Evolutionary conservation across 768 basidiomycete genomes (phyloP), one percentile per base, ranked within the genome.

Genomic region (Rhizopogon rudus): DNA sequence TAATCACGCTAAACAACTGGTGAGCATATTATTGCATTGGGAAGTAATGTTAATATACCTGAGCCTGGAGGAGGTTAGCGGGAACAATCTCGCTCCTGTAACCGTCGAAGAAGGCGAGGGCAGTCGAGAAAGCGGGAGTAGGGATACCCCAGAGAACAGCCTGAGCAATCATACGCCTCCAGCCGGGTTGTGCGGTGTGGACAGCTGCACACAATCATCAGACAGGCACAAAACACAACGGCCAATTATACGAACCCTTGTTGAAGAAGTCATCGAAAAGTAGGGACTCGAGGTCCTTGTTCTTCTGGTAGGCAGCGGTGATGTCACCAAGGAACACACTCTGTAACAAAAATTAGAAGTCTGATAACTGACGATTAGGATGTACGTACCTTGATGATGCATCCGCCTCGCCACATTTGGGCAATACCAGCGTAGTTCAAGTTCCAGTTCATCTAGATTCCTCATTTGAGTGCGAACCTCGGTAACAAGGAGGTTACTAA

Each of bases 371-470:
- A 63, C 67, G 55, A 62, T 67, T 64, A 49, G 57, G 52, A 40
- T 44, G 49, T 20, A 35, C 62, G 60, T 56, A 84, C 89, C 83
- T 96, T 96, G 82, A 99, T 98, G 74, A 99, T 99, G 73, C 96
- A 98, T 62, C 97, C 97, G 62, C 97, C 97, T 66, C 96, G 93
- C 97, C 97, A 99, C 94, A 99, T 99, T 63, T 81, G 84, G 35
- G 97, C 97, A 68, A 99, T 98, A 58, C 94, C 95, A 64, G 94
- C 87, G 70, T 96, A 96, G 82, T 98, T 98, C 71, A 99, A 78
- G 72, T 90, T 84, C 96, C 96, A 99, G 60, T 67, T 70, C 63
- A 88, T 67, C 88, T 90, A 31, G 3, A 42, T 16, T 37, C 35
- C 13, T 33, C 5, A 37, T 35, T 41, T 68, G 25, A 46, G 22